phyloP scores from a whole-genome alignment of 345 rosid genomes.

The Iberis pinnata region DNA sequence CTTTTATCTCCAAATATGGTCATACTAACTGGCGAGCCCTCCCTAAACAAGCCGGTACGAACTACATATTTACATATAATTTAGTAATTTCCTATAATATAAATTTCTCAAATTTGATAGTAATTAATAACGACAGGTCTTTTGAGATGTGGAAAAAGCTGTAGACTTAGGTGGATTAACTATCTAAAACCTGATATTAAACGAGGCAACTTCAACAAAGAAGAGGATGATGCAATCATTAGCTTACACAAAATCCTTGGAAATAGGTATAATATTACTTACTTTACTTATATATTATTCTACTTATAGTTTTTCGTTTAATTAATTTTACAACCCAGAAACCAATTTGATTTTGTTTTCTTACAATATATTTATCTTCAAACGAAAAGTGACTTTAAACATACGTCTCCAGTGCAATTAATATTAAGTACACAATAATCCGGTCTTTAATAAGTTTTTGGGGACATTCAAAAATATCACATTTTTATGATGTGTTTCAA shows the following conservation, averaged over 20 bases:
- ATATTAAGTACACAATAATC: too few species aligned
- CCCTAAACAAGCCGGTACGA: slow-evolving; percentile 73
- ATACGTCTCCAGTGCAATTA: too few species aligned
- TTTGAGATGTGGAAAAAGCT: slow-evolving; percentile 71
- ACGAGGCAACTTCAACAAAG: slow-evolving; percentile 68
- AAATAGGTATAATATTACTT: slow-evolving; percentile 49
- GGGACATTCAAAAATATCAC: too few species aligned
- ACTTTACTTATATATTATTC: not conserved
- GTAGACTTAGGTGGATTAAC: slow-evolving; percentile 73
- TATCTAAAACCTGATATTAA: slow-evolving; percentile 73
- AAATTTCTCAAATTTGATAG: not conserved
- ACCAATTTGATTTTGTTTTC: too few species aligned
- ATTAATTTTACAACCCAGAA: too few species aligned
- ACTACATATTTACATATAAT: too few species aligned
- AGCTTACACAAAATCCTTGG: slow-evolving; percentile 62
- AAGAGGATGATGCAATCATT: slow-evolving; percentile 78
- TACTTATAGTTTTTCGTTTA: too few species aligned
- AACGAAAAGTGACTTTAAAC: too few species aligned
- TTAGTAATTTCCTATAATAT: too few species aligned
- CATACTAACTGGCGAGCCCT: slow-evolving; percentile 72
- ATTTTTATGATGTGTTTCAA: too few species aligned
- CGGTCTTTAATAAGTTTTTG: slow-evolving; percentile 2
- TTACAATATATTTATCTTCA: too few species aligned
- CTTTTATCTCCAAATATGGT: slow-evolving; percentile 46
- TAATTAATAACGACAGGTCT: slow-evolving; percentile 40